Percentiles rank a stretch among this genome's conserved stretches.
Evolutionary conservation across 192 early-diverging fungal species (phyloP).

Genomic region (Geosiphon pyriformis): DNA sequence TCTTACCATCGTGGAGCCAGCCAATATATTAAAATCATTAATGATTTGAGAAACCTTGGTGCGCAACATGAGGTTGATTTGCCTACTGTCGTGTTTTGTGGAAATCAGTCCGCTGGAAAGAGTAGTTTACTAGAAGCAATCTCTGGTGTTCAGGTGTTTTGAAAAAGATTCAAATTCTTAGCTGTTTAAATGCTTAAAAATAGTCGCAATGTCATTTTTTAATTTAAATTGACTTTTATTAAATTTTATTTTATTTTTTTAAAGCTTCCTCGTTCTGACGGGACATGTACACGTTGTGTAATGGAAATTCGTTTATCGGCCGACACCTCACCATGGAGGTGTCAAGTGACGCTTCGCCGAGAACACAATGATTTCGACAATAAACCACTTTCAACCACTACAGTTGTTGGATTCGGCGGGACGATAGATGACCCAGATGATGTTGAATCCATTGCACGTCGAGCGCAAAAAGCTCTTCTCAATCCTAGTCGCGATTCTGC

Average conservation of each 20-base stretch:
- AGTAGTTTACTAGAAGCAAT: slow-evolving; percentile 45
- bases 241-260: no score
- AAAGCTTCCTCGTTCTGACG: slow-evolving; percentile 39
- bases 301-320: slow-evolving; percentile 42
- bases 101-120: slow-evolving; percentile 53
- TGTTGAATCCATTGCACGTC: slow-evolving; percentile 36
- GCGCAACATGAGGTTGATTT: slow-evolving; percentile 32
- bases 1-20: no score
- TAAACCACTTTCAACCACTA: slow-evolving; percentile 22
- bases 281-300: slow-evolving; percentile 50
- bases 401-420: slow-evolving; percentile 35
- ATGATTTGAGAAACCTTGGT: background rate
- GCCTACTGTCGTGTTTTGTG: slow-evolving; percentile 51
- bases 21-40: background rate
- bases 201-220: no score
- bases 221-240: no score
- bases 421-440: slow-evolving; percentile 32
- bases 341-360: slow-evolving; percentile 39
- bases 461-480: slow-evolving; percentile 49
- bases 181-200: no score
- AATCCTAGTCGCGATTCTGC: slow-evolving; percentile 33
- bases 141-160: slow-evolving; percentile 35
- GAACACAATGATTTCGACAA: slow-evolving; percentile 35
- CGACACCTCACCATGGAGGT: slow-evolving; percentile 29
- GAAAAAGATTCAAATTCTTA: background rate